These are phyloP conservation scores for Amanita brunnescens DNA, from an alignment of 768 basidiomycete genomes.

Conservation along the genomic window DNA sequence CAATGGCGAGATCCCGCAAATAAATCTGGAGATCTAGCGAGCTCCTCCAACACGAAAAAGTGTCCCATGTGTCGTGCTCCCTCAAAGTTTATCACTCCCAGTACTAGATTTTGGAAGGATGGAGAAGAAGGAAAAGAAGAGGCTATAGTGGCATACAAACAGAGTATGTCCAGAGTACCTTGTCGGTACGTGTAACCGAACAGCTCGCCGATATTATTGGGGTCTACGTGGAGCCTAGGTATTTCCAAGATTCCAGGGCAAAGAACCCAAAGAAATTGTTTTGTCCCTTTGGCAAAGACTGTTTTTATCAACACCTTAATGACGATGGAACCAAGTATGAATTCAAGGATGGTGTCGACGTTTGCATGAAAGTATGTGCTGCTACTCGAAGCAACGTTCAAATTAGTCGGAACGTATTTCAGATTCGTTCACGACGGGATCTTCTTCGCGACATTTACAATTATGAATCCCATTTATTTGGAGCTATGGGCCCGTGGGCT, in stretches of 20 bases:
- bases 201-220: neutral
- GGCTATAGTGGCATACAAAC: conserved; percentile 51
- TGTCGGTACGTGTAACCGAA: conserved; percentile 44
- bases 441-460: neutral
- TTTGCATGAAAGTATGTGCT: conserved; percentile 41
- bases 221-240: conserved; percentile 26
- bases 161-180: conserved; percentile 61
- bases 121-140: conserved; percentile 43
- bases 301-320: conserved; percentile 69
- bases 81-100: conserved; percentile 66
- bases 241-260: conserved; percentile 48
- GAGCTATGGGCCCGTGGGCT: neutral
- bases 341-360: conserved; percentile 46
- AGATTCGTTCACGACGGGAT: conserved; percentile 9
- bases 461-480: neutral
- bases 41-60: conserved; percentile 57
- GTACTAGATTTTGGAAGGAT: conserved; percentile 55
- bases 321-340: conserved; percentile 54
- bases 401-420: neutral
- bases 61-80: conserved; percentile 70
- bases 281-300: conserved; percentile 76
- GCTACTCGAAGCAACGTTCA: neutral
- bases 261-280: conserved; percentile 33
- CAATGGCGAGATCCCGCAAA: conserved; percentile 63
- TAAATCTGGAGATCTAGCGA: conserved; percentile 40